Percentiles rank a stretch among this genome's conserved stretches.
phyloP scores from a whole-genome alignment of 2,329 filamentous ascomycete genomes.

The Colletotrichum nymphaeae region DNA sequence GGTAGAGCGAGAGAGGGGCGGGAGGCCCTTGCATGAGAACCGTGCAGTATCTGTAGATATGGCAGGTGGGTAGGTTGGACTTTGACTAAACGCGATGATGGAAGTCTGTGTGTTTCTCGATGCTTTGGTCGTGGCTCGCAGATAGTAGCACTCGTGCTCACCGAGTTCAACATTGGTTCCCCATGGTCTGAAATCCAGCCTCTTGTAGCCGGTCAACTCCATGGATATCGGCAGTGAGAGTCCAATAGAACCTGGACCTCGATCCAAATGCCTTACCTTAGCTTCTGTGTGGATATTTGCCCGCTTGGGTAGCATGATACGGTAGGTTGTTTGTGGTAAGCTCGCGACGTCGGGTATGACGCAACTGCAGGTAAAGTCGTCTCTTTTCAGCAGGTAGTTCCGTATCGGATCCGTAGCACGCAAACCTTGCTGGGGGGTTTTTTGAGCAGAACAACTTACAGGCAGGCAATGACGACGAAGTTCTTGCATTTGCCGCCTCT shows the following conservation, averaged over 20 bases:
- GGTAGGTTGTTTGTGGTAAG: not conserved
- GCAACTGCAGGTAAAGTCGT: conserved; percentile 7
- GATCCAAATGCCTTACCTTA: too few relatives aligned
- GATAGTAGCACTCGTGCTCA: too few relatives aligned
- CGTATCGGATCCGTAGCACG: not conserved
- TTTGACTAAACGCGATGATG: conserved; percentile 14
- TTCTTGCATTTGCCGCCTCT: conserved; percentile 6
- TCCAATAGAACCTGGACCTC: too few relatives aligned
- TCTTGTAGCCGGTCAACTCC: too few relatives aligned
- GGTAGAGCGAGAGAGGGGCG: conserved; percentile 2
- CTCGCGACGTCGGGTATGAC: not conserved
- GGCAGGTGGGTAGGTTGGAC: conserved; percentile 19
- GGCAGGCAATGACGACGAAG: conserved; percentile 1
- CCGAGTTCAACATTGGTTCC: not conserved
- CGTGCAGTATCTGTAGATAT: conserved; percentile 16
- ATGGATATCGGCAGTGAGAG: too few relatives aligned
- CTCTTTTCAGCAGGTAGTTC: not conserved
- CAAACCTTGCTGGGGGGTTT: not conserved
- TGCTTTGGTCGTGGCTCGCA: not conserved
- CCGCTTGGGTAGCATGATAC: not conserved
- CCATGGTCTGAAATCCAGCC: not conserved
- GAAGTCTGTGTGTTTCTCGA: conserved; percentile 11
- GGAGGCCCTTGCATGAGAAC: conserved; percentile 29
- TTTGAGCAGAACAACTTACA: not conserved
- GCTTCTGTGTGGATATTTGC: not conserved